Conservation (phyloP, 2,329 filamentous ascomycete species). For the Alternaria sp. region DNA sequence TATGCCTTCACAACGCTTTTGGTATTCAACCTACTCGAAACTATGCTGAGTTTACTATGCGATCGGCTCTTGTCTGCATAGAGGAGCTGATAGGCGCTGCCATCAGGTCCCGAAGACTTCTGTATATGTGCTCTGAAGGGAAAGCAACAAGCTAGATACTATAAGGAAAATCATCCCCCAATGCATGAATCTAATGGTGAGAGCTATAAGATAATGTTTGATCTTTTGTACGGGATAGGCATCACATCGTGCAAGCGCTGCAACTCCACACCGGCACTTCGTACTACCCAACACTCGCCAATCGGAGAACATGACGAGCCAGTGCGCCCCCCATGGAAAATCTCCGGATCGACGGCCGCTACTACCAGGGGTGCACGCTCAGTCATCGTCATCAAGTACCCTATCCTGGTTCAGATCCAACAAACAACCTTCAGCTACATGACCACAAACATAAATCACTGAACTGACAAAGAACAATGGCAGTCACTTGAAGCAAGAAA, state of each 20-base stretch:
- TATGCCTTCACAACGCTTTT: neutral
- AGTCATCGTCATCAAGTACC: slow-evolving; percentile 11
- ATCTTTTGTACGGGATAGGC: neutral
- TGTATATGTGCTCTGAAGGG: neutral
- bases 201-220: neutral
- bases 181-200: neutral
- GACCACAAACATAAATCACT: neutral
- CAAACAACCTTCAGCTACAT: neutral
- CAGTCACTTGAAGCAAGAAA: neutral
- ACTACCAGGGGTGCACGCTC: slow-evolving; percentile 15
- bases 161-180: neutral
- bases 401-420: neutral
- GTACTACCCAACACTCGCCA: slow-evolving; percentile 26
- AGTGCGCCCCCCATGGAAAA: slow-evolving; percentile 30
- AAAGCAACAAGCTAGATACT: neutral
- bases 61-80: neutral
- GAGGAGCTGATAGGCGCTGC: neutral
- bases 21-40: neutral
- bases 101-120: neutral
- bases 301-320: slow-evolving; percentile 23
- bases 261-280: slow-evolving; percentile 23
- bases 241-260: neutral
- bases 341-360: slow-evolving; percentile 33
- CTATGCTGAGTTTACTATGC: neutral
- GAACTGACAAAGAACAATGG: neutral